A percentile compares a stretch with the other conserved stretches of the same genome.
Conservation (phyloP, 768 basidiomycete genomes). For the Xerocomellus amylosporus region DNA sequence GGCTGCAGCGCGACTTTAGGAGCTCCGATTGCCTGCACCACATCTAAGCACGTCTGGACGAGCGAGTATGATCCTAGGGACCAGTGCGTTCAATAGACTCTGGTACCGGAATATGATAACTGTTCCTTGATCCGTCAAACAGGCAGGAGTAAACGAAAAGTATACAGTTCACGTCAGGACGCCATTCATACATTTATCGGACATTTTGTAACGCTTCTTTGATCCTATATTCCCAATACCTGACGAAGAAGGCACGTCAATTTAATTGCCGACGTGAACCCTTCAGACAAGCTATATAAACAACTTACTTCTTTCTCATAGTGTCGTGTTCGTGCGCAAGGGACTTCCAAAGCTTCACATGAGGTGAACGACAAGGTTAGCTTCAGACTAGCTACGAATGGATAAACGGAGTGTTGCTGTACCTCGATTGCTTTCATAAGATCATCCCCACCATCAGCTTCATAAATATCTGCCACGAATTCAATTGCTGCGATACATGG, state of each 20-base stretch:
- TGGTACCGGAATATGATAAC: background rate
- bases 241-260: slow-evolving; percentile 30
- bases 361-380: slow-evolving; percentile 12
- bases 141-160: background rate
- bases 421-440: slow-evolving; percentile 52
- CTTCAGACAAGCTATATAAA: slow-evolving; percentile 6
- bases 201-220: slow-evolving; percentile 41
- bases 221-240: slow-evolving; percentile 79
- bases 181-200: slow-evolving; percentile 16
- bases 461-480: slow-evolving; percentile 77
- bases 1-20: slow-evolving; percentile 26
- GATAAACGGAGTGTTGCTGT: slow-evolving; percentile 5
- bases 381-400: background rate
- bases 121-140: background rate
- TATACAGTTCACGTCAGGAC: slow-evolving; percentile 7
- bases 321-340: slow-evolving; percentile 69
- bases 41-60: background rate
- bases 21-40: background rate
- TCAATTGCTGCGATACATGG: slow-evolving; percentile 81
- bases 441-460: slow-evolving; percentile 50
- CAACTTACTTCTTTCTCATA: slow-evolving; percentile 70
- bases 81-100: background rate
- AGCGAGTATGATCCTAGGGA: background rate
- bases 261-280: slow-evolving; percentile 24
- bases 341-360: slow-evolving; percentile 61